Conservation (phyloP, 768 basidiomycete genomes). For the Plicaturopsis crispa region DNA sequence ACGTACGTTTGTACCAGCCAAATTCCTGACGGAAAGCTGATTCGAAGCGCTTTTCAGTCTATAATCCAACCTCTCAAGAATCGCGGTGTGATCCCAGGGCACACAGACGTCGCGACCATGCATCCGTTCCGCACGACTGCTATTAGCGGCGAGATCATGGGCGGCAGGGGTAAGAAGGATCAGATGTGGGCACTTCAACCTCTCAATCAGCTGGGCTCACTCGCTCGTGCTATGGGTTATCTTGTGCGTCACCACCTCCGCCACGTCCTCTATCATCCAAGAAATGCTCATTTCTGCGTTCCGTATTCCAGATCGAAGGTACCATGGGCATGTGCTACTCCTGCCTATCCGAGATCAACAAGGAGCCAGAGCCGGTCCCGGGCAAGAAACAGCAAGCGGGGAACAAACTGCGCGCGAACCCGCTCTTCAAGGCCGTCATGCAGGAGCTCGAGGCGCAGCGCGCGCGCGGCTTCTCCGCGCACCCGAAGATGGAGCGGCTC, state of each 20-base stretch:
- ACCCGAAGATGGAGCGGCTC: conserved; percentile 91
- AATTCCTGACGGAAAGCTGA: conserved; percentile 17
- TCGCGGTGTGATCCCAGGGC: conserved; percentile 34
- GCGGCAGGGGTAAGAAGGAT: conserved; percentile 13
- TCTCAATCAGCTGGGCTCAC: conserved; percentile 42
- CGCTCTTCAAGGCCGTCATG: conserved; percentile 56
- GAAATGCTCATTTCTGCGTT: conserved; percentile 2
- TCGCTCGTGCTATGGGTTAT: conserved; percentile 85
- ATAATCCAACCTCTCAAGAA: no score
- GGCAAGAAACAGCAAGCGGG: conserved; percentile 25
- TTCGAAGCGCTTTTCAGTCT: conserved; percentile 29
- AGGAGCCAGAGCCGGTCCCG: conserved; percentile 25
- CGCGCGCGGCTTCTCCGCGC: conserved; percentile 48
- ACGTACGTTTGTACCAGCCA: conserved; percentile 35
- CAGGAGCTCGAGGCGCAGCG: conserved; percentile 57
- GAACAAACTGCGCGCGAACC: conserved; percentile 43
- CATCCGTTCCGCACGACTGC: conserved; percentile 58
- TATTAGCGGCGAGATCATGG: conserved; percentile 29
- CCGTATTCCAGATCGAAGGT: conserved; percentile 60
- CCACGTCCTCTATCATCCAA: conserved; percentile 5
- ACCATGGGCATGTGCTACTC: conserved; percentile 75
- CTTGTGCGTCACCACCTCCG: conserved; percentile 43
- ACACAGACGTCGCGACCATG: conserved; percentile 51
- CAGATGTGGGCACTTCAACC: conserved; percentile 43
- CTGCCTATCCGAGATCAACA: conserved; percentile 36